Percentiles rank a stretch among this genome's conserved stretches.
Conservation (phyloP, 768 basidiomycete genomes). For the button mushroom (Agaricus bisporus) region DNA sequence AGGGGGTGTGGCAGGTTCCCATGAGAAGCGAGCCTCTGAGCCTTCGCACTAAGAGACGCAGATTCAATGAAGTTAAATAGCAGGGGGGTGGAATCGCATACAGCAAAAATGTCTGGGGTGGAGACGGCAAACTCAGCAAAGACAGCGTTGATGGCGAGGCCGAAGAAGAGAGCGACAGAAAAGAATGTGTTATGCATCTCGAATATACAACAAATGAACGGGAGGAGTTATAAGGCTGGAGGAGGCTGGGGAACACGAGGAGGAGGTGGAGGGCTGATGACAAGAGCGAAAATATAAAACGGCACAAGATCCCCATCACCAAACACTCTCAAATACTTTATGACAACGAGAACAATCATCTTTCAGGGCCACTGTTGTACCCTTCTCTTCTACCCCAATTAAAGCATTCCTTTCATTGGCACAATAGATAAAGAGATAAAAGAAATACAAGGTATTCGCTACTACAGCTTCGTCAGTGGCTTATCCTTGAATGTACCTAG, state of each 20-base stretch:
- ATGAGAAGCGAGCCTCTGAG: constrained; percentile 37
- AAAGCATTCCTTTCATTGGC: no score
- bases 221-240: constrained; percentile 22
- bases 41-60: constrained; percentile 40
- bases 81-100: constrained; percentile 25
- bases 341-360: constrained; percentile 8
- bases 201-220: constrained; percentile 22
- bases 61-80: no score
- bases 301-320: background rate
- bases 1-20: constrained; percentile 40
- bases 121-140: constrained; percentile 48
- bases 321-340: constrained; percentile 9
- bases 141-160: constrained; percentile 45
- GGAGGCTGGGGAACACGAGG: constrained; percentile 19
- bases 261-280: constrained; percentile 17
- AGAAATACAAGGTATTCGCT: constrained; percentile 5
- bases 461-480: constrained; percentile 36
- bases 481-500: constrained; percentile 58
- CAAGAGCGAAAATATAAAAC: constrained; percentile 17
- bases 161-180: constrained; percentile 62
- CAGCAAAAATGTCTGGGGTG: constrained; percentile 51
- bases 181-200: constrained; percentile 79
- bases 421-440: background rate
- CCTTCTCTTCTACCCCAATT: background rate
- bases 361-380: background rate